Conservation (phyloP, 768 basidiomycete genomes). For the Daedaleopsis nitida region DNA sequence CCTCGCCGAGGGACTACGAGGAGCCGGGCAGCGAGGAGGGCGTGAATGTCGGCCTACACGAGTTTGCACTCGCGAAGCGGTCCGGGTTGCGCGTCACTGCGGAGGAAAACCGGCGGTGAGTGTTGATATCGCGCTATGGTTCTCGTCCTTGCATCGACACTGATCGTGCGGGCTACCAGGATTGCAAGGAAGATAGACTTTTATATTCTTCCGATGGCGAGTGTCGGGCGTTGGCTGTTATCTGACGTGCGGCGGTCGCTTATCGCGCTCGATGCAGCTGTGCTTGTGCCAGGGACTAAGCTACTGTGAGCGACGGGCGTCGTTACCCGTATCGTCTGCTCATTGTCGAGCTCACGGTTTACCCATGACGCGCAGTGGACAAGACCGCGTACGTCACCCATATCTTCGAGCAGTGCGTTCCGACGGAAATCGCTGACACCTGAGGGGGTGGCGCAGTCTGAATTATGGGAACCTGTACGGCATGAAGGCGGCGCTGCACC, state of each 20-base stretch:
- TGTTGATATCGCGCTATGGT: not conserved
- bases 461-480: slow-evolving; percentile 36
- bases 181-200: slow-evolving; percentile 31
- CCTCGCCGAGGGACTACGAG: not conserved
- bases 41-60: slow-evolving; percentile 16
- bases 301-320: slow-evolving; percentile 9
- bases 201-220: slow-evolving; percentile 28
- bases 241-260: not conserved
- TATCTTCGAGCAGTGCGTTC: not conserved
- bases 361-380: slow-evolving; percentile 21
- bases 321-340: too few species aligned
- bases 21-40: slow-evolving; percentile 9
- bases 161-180: not conserved
- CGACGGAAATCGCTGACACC: not conserved
- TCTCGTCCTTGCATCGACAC: not conserved
- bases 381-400: slow-evolving; percentile 31
- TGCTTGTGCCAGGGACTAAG: slow-evolving; percentile 33
- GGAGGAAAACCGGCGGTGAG: slow-evolving; percentile 12
- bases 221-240: not conserved
- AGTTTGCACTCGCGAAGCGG: slow-evolving; percentile 20
- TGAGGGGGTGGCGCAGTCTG: slow-evolving; percentile 12
- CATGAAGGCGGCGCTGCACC: slow-evolving; percentile 24
- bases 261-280: slow-evolving; percentile 12
- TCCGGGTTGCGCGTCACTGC: slow-evolving; percentile 12
- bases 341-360: not conserved